Conservation (phyloP, 2,329 filamentous ascomycete genomes). For the Colletotrichum higginsianum region DNA sequence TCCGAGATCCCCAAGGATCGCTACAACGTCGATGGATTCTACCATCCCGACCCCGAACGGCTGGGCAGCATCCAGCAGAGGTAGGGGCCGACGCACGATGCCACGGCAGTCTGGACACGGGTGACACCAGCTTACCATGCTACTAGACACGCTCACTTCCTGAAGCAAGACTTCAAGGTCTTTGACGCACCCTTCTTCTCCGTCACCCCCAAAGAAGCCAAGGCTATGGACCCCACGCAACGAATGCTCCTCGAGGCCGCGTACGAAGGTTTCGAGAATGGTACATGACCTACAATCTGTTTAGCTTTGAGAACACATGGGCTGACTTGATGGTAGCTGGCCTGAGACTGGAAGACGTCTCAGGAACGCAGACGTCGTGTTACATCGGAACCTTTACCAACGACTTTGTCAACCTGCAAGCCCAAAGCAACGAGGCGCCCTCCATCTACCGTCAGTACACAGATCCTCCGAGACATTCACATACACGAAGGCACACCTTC, state of each 20-base stretch:
- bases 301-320: background rate
- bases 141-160: slow-evolving; percentile 49
- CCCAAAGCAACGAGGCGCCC: slow-evolving; percentile 45
- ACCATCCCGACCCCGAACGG: slow-evolving; percentile 42
- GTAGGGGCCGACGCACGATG: slow-evolving; percentile 11
- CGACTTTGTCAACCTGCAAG: slow-evolving; percentile 50
- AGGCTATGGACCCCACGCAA: slow-evolving; percentile 55
- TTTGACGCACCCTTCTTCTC: slow-evolving; percentile 51
- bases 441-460: slow-evolving; percentile 47
- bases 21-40: slow-evolving; percentile 47
- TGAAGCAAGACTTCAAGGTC: slow-evolving; percentile 48
- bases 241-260: slow-evolving; percentile 54
- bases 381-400: slow-evolving; percentile 54
- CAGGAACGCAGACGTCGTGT: slow-evolving; percentile 51
- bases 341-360: slow-evolving; percentile 53
- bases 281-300: slow-evolving; percentile 60
- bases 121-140: background rate
- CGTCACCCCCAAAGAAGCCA: slow-evolving; percentile 48
- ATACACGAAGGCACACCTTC: slow-evolving; percentile 55
- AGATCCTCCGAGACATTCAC: slow-evolving; percentile 32
- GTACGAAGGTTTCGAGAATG: slow-evolving; percentile 55
- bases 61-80: slow-evolving; percentile 44
- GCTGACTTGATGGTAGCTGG: slow-evolving; percentile 46
- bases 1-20: slow-evolving; percentile 43
- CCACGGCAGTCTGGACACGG: no score